Evolutionary conservation across 2,329 filamentous ascomycete genomes (phyloP), one percentile per base, ranked within the genome.

Genomic region (Fusarium verrucosum): DNA sequence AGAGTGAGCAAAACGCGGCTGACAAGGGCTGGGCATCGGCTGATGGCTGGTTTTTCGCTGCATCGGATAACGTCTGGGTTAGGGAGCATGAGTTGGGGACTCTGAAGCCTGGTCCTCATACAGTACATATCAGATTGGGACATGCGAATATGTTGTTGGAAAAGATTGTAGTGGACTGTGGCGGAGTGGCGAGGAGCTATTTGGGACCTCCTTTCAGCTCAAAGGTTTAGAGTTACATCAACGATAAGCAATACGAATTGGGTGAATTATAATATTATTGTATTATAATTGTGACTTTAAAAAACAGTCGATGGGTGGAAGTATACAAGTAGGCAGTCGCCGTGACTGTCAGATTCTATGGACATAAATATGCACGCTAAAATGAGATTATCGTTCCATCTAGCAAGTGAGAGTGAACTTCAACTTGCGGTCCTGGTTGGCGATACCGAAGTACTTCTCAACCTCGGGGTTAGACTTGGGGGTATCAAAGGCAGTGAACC

Each of bases 371-470:
- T 17, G 26, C 58, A 50, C 43, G 16, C n/a, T 0, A 8, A 51
- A 37, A 30, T 16, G 10, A 23, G 4, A n/a, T 7, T 28, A 30
- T 10, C 17, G 4, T 17, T 8, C 17, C 17, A 22, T 28, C 22
- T 70, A 70, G 36, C 68, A 70, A 17, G 68, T 51, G 10, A 70
- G 60, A 2, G 33, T 16, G 25, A 70, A 70, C 59, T 70, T 70
- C 44, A 70, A 38, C 59, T 70, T 70, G 65, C 68, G 68, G 14
- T 58, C 59, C 13, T 46, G 25, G 46, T 69, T 62, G 5, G 68
- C 68, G 23, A 70, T n/a, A 22, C 68, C 68, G 4, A 70, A 70
- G 38, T 70, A 57, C 43, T 67, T 69, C 68, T 70, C 68, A 23
- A 69, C 68, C 59, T 70, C 62, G 1, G 68, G 63, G 16, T 17